Conservation (phyloP, 441 rosid species). For the Omphalea diandra region DNA sequence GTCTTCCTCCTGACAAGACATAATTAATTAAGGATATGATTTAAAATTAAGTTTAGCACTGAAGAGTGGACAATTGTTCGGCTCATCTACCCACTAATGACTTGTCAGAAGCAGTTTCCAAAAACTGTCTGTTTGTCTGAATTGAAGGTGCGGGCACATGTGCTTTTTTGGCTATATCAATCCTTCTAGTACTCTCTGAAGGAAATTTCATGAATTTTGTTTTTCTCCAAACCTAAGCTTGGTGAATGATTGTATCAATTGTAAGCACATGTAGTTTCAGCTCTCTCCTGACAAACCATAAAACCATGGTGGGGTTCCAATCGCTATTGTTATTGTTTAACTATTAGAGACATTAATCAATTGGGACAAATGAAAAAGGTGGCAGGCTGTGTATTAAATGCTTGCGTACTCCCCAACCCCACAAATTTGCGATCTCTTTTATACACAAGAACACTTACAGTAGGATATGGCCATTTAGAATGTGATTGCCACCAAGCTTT, state of each 20-base stretch:
- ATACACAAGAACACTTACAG: conserved; percentile 49
- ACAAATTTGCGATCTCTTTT: too few species aligned
- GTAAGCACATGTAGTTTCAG: conserved; percentile 7
- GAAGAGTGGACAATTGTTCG: neutral
- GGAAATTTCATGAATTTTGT: conserved; percentile 23
- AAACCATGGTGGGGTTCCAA: conserved; percentile 12
- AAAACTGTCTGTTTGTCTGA: conserved; percentile 2
- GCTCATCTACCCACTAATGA: conserved; percentile 17
- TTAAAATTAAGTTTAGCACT: neutral
- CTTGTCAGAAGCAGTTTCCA: conserved; percentile 18
- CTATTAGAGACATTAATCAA: too few species aligned
- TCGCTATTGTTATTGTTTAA: too few species aligned
- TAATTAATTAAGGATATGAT: neutral
- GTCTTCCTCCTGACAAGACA: conserved; percentile 81
- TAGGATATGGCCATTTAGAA: conserved; percentile 98
- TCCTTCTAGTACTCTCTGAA: neutral
- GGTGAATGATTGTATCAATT: neutral
- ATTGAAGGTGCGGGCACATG: neutral
- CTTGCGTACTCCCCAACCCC: too few species aligned
- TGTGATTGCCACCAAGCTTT: conserved; percentile 99
- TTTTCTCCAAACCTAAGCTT: neutral
- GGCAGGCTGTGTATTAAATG: too few species aligned
- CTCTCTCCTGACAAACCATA: neutral
- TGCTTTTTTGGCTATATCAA: neutral
- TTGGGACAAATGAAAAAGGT: too few species aligned